Evolutionary conservation across 2,329 filamentous ascomycete genomes (phyloP).

Genomic region (Neofusicoccum umdonicola): DNA sequence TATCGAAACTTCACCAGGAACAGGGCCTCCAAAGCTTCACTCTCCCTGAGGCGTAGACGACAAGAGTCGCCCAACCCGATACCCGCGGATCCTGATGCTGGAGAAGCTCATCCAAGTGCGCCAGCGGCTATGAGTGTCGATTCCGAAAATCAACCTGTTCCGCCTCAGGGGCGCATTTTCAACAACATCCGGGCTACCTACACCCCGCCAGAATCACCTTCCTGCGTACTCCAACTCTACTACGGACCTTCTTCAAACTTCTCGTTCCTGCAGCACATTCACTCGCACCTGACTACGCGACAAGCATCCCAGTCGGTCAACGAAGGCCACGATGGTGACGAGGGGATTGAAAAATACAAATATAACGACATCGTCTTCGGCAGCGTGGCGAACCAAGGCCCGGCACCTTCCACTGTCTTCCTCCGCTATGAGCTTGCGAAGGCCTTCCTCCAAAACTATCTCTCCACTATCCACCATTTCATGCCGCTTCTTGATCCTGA

Average conservation of each 20-base stretch:
- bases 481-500: conserved; percentile 1
- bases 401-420: neutral
- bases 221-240: conserved; percentile 4
- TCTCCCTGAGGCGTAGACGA: neutral
- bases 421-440: conserved; percentile 1
- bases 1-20: neutral
- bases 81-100: neutral
- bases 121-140: neutral
- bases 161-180: neutral
- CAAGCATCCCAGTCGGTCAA: neutral
- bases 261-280: conserved; percentile 12
- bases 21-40: neutral
- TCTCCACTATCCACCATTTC: neutral
- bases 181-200: conserved; percentile 11
- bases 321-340: neutral
- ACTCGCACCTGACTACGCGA: neutral
- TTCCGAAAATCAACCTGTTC: neutral
- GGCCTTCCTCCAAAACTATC: neutral
- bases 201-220: neutral
- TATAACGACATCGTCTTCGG: conserved; percentile 7
- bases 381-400: neutral
- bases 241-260: conserved; percentile 12
- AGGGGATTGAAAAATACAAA: conserved; percentile 2
- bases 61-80: neutral
- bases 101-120: neutral